These are phyloP conservation scores for Platanus orientalis DNA, from an alignment of 164 flowering plant genomes.

Conservation along the genomic window DNA sequence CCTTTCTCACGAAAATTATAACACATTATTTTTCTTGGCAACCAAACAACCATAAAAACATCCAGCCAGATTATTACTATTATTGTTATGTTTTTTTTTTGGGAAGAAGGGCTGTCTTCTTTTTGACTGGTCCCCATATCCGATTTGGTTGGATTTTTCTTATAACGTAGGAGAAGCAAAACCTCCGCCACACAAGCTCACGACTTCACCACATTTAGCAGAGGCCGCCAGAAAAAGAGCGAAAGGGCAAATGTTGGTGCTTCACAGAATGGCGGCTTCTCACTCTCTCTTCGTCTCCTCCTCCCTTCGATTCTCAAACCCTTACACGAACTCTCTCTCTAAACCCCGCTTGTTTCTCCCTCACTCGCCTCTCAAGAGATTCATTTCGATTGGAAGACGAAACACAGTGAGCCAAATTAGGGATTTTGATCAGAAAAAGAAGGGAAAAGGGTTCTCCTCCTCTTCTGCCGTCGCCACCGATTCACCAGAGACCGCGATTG, in stretches of 20 bases:
- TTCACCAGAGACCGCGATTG: conserved; percentile 15
- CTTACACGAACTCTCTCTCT: background rate
- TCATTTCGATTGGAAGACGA: conserved; percentile 7
- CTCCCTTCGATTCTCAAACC: conserved; percentile 3
- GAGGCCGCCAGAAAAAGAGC: background rate
- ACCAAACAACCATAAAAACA: too few species aligned
- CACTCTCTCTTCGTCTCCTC: conserved; percentile 14
- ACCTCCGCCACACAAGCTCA: too few species aligned
- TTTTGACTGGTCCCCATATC: too few species aligned
- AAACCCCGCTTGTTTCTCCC: conserved; percentile 7
- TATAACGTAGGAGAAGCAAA: too few species aligned
- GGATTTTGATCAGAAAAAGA: conserved; percentile 10
- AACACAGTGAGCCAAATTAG: background rate
- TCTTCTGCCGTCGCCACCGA: conserved; percentile 28
- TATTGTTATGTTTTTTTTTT: too few species aligned
- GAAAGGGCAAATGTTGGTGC: conserved; percentile 2
- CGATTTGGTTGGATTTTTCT: too few species aligned
- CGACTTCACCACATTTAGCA: too few species aligned
- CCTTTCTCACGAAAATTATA: too few species aligned
- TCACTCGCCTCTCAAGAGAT: conserved; percentile 5
- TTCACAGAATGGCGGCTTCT: conserved; percentile 12
- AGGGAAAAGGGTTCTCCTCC: conserved; percentile 10
- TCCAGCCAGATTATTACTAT: too few species aligned
- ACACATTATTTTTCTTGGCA: too few species aligned
- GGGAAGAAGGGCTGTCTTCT: too few species aligned